Evolutionary conservation across 2,329 filamentous ascomycete genomes (phyloP).

Genomic region (Colletotrichum salicis): DNA sequence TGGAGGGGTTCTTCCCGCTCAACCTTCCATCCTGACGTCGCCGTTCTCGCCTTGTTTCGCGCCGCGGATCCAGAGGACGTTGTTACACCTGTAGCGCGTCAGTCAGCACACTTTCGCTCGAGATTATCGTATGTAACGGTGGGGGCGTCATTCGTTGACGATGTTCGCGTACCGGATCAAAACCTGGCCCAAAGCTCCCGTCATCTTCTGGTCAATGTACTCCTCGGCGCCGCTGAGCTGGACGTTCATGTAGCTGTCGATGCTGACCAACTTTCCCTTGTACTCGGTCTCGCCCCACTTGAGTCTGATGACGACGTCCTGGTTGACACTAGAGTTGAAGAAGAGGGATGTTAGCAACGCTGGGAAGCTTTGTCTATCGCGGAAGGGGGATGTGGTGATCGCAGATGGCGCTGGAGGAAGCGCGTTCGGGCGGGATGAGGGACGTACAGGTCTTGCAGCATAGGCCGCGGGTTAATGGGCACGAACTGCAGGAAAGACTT

Average conservation of each 20-base stretch:
- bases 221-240: slow-evolving; percentile 92
- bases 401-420: background rate
- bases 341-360: slow-evolving; percentile 1
- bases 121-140: background rate
- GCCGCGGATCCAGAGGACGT: slow-evolving; percentile 90
- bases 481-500: slow-evolving; percentile 70
- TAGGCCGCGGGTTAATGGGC: slow-evolving; percentile 94
- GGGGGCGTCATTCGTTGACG: background rate
- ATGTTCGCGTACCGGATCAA: slow-evolving; percentile 77
- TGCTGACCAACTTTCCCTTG: slow-evolving; percentile 89
- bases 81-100: slow-evolving; percentile 77
- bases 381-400: background rate
- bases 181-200: slow-evolving; percentile 87
- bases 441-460: slow-evolving; percentile 90
- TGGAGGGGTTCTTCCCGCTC: slow-evolving; percentile 6
- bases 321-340: slow-evolving; percentile 74
- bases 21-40: slow-evolving; percentile 70
- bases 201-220: slow-evolving; percentile 87
- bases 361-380: background rate
- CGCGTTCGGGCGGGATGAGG: slow-evolving; percentile 20
- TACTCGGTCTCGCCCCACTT: slow-evolving; percentile 99
- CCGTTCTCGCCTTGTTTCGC: slow-evolving; percentile 62
- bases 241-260: slow-evolving; percentile 99
- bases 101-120: background rate
- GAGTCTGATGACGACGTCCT: slow-evolving; percentile 88